Conservation (phyloP, 2,329 filamentous ascomycete genomes). For the Alternaria triticina region DNA sequence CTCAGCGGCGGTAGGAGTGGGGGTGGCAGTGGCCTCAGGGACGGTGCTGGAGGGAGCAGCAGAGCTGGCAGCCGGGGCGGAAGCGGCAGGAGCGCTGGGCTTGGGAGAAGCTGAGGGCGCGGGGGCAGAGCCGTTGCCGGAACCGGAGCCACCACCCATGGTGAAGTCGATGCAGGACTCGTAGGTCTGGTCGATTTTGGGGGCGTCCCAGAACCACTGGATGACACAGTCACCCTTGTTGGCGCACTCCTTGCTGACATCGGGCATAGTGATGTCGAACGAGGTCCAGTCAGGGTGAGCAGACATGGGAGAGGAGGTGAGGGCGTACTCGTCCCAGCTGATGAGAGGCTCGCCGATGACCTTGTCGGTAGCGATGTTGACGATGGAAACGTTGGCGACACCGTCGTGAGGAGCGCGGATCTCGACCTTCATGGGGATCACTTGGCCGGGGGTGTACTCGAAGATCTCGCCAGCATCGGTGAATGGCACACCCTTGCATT, state of each 20-base stretch:
- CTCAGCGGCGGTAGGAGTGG: conserved; percentile 14
- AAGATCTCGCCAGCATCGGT: conserved; percentile 59
- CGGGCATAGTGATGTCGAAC: conserved; percentile 63
- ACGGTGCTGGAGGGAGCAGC: conserved; percentile 20
- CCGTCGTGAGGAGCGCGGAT: conserved; percentile 63
- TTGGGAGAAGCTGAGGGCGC: conserved; percentile 11
- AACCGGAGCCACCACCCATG: conserved; percentile 45
- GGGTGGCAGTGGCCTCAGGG: conserved; percentile 6
- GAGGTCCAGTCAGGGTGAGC: conserved; percentile 52
- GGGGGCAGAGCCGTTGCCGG: conserved; percentile 13
- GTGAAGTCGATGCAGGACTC: conserved; percentile 68
- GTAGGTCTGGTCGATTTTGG: conserved; percentile 65
- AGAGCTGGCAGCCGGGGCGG: conserved; percentile 8
- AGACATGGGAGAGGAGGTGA: conserved; percentile 52
- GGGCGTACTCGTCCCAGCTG: conserved; percentile 63
- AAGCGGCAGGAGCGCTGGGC: conserved; percentile 14
- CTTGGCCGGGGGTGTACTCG: conserved; percentile 59
- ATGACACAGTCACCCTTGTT: conserved; percentile 61
- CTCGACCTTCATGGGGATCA: conserved; percentile 54
- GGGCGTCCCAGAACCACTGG: conserved; percentile 69
- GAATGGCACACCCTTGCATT: conserved; percentile 66
- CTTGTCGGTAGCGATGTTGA: conserved; percentile 60
- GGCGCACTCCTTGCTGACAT: conserved; percentile 55
- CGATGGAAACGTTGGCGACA: conserved; percentile 64
- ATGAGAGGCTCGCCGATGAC: conserved; percentile 62